Evolutionary conservation across 106 monocot species (phyloP).

Genomic region (Allium cepa): DNA sequence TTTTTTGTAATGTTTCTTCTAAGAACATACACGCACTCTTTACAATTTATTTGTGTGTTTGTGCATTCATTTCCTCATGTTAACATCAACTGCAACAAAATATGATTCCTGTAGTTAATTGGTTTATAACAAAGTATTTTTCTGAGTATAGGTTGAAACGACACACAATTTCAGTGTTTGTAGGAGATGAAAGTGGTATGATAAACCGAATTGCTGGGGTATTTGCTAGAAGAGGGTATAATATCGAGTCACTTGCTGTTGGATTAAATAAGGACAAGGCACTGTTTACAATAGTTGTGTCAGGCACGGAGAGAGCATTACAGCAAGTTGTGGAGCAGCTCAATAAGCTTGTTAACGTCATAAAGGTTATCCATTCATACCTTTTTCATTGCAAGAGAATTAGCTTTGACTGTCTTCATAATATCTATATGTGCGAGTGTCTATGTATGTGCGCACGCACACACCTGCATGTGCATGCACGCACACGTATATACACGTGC

Average conservation of each 20-base stretch:
- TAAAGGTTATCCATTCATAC: slow-evolving; percentile 33
- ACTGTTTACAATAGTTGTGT: slow-evolving; percentile 86
- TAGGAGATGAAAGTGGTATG: slow-evolving; percentile 93
- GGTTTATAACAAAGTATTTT: neutral
- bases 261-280: slow-evolving; percentile 89
- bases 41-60: no score
- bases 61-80: no score
- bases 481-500: no score
- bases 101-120: no score
- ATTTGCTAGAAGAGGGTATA: slow-evolving; percentile 89
- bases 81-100: no score
- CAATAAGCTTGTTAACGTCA: slow-evolving; percentile 80
- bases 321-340: slow-evolving; percentile 87
- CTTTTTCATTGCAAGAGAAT: neutral
- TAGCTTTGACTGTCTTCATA: no score
- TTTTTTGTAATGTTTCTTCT: neutral
- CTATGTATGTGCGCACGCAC: no score
- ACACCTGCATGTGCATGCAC: no score
- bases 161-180: slow-evolving; percentile 89
- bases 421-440: no score
- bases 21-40: no score
- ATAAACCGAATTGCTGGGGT: slow-evolving; percentile 90
- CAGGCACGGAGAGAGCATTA: slow-evolving; percentile 62
- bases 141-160: slow-evolving; percentile 42
- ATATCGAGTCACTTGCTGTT: slow-evolving; percentile 94